Percentiles rank a stretch among this genome's conserved stretches.
These are phyloP conservation scores for Allomyces arbusculus DNA, from an alignment of 192 early-diverging fungal species.

Conservation along the genomic window DNA sequence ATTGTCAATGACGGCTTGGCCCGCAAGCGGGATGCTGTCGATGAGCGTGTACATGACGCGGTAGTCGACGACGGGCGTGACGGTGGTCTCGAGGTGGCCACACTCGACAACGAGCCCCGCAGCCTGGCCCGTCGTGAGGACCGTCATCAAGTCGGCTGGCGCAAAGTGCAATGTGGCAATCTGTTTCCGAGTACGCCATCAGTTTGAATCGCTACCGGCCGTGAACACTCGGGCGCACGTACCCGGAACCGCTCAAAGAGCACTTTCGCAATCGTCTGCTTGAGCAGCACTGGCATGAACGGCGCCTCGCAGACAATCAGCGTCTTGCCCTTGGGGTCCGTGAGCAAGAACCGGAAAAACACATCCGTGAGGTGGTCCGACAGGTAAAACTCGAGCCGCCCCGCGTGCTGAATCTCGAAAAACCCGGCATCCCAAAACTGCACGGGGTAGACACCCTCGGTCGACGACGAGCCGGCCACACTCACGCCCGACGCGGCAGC, in stretches of 20 bases:
- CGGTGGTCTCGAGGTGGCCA: slow-evolving; percentile 52
- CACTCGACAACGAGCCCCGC: slow-evolving; percentile 75
- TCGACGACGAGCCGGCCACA: background rate
- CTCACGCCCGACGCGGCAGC: too few species aligned
- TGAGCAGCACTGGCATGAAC: slow-evolving; percentile 42
- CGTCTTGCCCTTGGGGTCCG: slow-evolving; percentile 64
- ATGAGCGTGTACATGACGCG: background rate
- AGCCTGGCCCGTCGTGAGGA: slow-evolving; percentile 51
- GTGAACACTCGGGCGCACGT: background rate
- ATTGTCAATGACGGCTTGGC: background rate
- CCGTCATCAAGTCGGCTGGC: slow-evolving; percentile 41
- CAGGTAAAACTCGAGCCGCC: background rate
- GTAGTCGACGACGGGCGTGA: slow-evolving; percentile 42
- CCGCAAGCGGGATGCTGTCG: background rate
- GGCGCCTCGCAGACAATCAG: slow-evolving; percentile 62
- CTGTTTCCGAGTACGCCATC: slow-evolving; percentile 10
- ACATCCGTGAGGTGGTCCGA: background rate
- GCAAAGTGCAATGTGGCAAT: slow-evolving; percentile 61
- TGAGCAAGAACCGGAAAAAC: slow-evolving; percentile 35
- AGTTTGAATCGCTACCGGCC: background rate
- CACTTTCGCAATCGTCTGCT: slow-evolving; percentile 43
- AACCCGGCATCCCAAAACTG: background rate
- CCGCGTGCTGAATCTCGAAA: background rate
- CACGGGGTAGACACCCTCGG: background rate
- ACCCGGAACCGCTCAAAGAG: slow-evolving; percentile 57